Base-by-base conservation (phyloP, 495 filamentous ascomycete species). In the Hypoxylon fragiforme region DNA sequence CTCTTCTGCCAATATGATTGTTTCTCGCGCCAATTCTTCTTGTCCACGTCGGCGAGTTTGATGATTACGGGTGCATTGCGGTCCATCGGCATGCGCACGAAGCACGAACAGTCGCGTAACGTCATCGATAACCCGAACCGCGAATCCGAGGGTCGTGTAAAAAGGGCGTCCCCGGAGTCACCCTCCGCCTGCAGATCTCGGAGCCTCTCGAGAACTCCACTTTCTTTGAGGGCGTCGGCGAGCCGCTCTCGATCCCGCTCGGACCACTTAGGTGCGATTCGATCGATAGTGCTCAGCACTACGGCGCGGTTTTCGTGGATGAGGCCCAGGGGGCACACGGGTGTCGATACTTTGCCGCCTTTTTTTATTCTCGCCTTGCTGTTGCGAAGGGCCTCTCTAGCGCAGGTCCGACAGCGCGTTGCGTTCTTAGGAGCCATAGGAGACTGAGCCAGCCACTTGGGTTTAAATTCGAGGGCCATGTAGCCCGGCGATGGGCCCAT, bases 391-490 rank as follows among this genome's bases (percentile, higher is more conserved):
- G 85, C 84, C 34, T 85, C 74, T 14, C 90, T 67, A 2, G 94
- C 94, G 67, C 94, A 98, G 1, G 88, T 96, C 3, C 94, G 85
- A 69, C 94, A 98, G 18, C 91, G 77, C 15, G 64, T 78, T 12
- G 88, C 79, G 3, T 70, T 57, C 0, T 59, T 4, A 1, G 91
- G 91, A 0, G 92, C 92, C 18, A 82, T 83, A 1, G 88, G 90
- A 0, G 89, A 94, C 57, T 92, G 92, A 4, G 78, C 65, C 1
- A 97, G 81, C 94, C 94, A 98, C 69, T 98, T 98, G 4, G 92
- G 91, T 63, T 98, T 98, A 60, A 97, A 84, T 68, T 98, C 89
- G 16, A 91, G 71, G 0, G 84, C 62, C 0, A 76, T 69, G 14
- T 81, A 74, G 14, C 58, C 69, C 8, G 57, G 57, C 4, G 63